phyloP scores from a whole-genome alignment of 352 stramenopile species.

The Globisporangium emineosum region DNA sequence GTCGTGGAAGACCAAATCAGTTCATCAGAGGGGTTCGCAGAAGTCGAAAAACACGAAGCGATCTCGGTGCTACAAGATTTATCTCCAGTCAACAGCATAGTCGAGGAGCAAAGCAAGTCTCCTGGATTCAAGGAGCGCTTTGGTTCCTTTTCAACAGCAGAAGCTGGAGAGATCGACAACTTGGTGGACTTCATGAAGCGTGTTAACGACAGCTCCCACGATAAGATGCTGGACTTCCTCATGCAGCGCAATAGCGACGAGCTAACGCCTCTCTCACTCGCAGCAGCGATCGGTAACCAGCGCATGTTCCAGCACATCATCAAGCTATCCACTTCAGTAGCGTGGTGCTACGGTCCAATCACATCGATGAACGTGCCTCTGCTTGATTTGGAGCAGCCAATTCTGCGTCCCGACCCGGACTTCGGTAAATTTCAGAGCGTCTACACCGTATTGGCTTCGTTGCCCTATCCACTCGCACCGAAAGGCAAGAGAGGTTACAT shows the following conservation, averaged over 20 bases:
- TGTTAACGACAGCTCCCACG: slow-evolving; percentile 26
- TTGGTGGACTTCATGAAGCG: slow-evolving; percentile 37
- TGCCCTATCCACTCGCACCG: slow-evolving; percentile 35
- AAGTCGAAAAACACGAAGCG: slow-evolving; percentile 1
- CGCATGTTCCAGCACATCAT: slow-evolving; percentile 64
- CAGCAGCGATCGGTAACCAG: slow-evolving; percentile 44
- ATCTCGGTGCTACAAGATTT: background rate
- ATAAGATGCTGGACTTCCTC: slow-evolving; percentile 35
- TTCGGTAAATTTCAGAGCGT: slow-evolving; percentile 22
- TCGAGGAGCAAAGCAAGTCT: background rate
- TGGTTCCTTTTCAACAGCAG: background rate
- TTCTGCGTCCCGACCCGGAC: slow-evolving; percentile 19
- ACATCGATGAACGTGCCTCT: slow-evolving; percentile 51
- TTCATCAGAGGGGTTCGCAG: background rate
- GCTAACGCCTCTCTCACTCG: slow-evolving; percentile 54
- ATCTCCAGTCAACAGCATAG: background rate
- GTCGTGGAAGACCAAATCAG: slow-evolving; percentile 15
- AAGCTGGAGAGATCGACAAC: background rate
- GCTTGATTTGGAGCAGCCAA: slow-evolving; percentile 51
- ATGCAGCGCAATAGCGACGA: slow-evolving; percentile 51
- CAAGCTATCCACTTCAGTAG: slow-evolving; percentile 34
- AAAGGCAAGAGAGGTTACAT: slow-evolving; percentile 32
- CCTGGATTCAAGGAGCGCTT: slow-evolving; percentile 2
- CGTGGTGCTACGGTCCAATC: slow-evolving; percentile 60
- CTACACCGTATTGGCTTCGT: slow-evolving; percentile 13